A percentile compares a stretch with the other conserved stretches of the same genome.
These are phyloP conservation scores for Corynascus novoguineensis DNA, from an alignment of 495 filamentous ascomycete species.

Conservation along the genomic window DNA sequence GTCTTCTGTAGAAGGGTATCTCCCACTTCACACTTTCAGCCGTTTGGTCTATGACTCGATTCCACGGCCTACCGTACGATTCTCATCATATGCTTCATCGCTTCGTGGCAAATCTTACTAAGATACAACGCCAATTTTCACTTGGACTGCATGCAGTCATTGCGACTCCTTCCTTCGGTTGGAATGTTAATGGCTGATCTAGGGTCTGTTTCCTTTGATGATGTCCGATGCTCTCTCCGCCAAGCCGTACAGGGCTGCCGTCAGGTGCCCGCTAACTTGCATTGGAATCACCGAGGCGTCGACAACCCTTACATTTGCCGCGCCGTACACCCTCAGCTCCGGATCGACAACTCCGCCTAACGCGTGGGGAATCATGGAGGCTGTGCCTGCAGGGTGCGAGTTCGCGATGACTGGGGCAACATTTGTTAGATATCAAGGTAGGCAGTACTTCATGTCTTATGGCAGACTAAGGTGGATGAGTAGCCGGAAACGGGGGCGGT, in stretches of 20 bases:
- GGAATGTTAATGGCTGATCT: no score
- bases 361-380: not conserved
- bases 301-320: constrained; percentile 1
- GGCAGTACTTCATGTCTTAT: no score
- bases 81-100: no score
- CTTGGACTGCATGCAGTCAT: no score
- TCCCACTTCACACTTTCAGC: no score
- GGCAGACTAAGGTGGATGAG: no score
- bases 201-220: constrained; percentile 1
- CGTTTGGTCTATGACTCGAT: no score
- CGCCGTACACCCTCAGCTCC: constrained; percentile 3
- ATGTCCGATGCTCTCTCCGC: constrained; percentile 1
- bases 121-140: no score
- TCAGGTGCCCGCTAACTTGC: not conserved
- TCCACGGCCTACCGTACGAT: no score
- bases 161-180: no score
- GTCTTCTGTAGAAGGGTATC: no score
- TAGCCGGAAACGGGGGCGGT: not conserved
- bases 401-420: not conserved
- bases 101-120: no score
- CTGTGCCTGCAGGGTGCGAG: not conserved
- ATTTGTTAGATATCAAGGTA: not conserved
- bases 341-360: not conserved
- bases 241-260: not conserved
- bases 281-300: not conserved